Percentiles rank a stretch among this genome's conserved stretches.
phyloP scores from a whole-genome alignment of 1,139 yeast genomes.

The Magnusiomyces tetraspermus region DNA sequence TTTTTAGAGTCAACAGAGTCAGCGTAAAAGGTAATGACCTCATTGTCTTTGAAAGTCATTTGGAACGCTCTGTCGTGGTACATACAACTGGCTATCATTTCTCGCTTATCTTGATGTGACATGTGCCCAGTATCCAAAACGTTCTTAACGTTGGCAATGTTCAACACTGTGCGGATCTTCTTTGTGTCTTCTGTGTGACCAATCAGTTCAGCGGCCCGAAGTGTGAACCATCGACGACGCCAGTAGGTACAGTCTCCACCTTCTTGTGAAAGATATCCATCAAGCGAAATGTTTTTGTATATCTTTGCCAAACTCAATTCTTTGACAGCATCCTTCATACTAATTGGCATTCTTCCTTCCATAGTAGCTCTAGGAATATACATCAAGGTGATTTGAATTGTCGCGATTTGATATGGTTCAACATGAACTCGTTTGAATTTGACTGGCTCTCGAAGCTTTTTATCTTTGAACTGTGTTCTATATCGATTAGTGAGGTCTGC shows the following conservation, averaged over 20 bases:
- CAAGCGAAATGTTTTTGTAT: conserved; percentile 18
- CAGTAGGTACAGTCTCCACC: conserved; percentile 68
- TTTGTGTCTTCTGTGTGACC: conserved; percentile 59
- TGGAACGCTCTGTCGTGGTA: conserved; percentile 39
- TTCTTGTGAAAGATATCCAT: conserved; percentile 62
- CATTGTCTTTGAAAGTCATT: conserved; percentile 53
- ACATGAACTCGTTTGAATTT: conserved; percentile 4
- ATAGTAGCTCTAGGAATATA: conserved; percentile 48
- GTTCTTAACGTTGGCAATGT: conserved; percentile 31
- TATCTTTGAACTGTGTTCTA: not conserved
- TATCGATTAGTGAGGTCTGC: not conserved
- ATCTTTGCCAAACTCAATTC: conserved; percentile 22
- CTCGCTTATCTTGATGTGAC: conserved; percentile 10
- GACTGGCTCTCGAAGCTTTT: not conserved
- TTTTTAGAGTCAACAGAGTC: conserved; percentile 44
- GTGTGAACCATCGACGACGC: conserved; percentile 57
- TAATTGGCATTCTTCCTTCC: conserved; percentile 45
- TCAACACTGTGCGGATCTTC: conserved; percentile 57
- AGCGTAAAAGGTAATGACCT: conserved; percentile 56
- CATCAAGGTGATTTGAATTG: conserved; percentile 62
- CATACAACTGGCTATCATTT: conserved; percentile 27
- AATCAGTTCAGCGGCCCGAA: conserved; percentile 46
- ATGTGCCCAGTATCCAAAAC: conserved; percentile 10
- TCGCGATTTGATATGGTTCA: conserved; percentile 56
- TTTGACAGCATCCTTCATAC: conserved; percentile 25